phyloP scores from a whole-genome alignment of 2,329 filamentous ascomycete species.

The Trichoderma koningii region DNA sequence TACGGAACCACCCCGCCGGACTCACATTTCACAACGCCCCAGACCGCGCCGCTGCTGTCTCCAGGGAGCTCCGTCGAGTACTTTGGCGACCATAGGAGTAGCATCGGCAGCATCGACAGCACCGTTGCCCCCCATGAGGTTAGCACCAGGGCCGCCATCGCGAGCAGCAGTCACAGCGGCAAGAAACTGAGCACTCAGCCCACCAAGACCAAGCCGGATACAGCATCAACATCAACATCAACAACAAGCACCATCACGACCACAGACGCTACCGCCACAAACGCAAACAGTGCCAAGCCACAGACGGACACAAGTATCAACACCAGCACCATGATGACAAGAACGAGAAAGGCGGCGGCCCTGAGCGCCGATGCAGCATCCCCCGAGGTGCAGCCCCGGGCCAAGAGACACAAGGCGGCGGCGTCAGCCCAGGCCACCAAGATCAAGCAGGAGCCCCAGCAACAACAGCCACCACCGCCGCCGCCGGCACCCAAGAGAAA shows the following conservation, averaged over 20 bases:
- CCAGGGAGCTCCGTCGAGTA: slow-evolving; percentile 25
- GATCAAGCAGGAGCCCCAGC: slow-evolving; percentile 12
- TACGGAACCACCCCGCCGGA: slow-evolving; percentile 19
- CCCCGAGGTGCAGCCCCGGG: slow-evolving; percentile 1
- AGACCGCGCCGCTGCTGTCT: slow-evolving; percentile 1
- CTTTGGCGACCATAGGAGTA: slow-evolving; percentile 21
- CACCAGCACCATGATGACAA: slow-evolving; percentile 7
- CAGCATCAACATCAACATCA: background rate
- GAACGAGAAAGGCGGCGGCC: slow-evolving; percentile 10
- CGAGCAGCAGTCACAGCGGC: background rate
- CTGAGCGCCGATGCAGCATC: slow-evolving; percentile 1
- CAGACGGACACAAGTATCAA: no score
- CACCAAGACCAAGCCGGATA: background rate
- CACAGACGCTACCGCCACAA: no score
- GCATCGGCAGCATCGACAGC: slow-evolving; percentile 19
- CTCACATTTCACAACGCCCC: slow-evolving; percentile 21
- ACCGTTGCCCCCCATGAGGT: slow-evolving; percentile 20
- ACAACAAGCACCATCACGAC: background rate
- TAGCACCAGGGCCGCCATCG: background rate
- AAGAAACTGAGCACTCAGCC: background rate
- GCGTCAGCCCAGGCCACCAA: background rate
- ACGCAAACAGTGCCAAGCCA: no score
- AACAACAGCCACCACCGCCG: background rate
- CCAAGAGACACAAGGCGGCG: slow-evolving; percentile 24
- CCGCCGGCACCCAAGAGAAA: slow-evolving; percentile 6